Evolutionary conservation across 306 rosid species (phyloP).

Genomic region (Morella rubra): DNA sequence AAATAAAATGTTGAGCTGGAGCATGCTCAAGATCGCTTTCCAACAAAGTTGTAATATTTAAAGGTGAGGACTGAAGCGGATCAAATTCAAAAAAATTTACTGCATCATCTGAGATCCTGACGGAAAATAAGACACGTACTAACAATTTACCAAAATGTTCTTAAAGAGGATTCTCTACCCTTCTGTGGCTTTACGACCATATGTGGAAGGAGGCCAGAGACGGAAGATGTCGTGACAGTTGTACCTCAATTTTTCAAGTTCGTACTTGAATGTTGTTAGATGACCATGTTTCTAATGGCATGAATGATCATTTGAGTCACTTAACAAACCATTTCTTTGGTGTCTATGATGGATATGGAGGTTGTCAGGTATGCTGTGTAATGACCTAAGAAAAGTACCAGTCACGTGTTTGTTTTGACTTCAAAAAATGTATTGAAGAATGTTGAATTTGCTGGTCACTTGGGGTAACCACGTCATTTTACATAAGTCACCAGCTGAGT

Average conservation of each 20-base stretch:
- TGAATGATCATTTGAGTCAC: slow-evolving; percentile 22
- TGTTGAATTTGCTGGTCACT: too few species aligned
- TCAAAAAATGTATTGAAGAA: too few species aligned
- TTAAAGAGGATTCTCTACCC: slow-evolving; percentile 39
- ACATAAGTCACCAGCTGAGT: too few species aligned
- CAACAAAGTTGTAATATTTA: slow-evolving; percentile 31
- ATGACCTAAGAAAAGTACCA: too few species aligned
- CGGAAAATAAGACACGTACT: slow-evolving; percentile 40
- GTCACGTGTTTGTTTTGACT: too few species aligned
- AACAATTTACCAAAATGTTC: slow-evolving; percentile 33
- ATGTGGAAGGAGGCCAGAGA: slow-evolving; percentile 69
- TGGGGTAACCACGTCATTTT: too few species aligned
- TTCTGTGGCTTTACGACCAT: slow-evolving; percentile 71
- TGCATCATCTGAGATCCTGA: slow-evolving; percentile 27
- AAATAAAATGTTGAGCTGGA: slow-evolving; percentile 22
- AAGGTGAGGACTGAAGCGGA: slow-evolving; percentile 34
- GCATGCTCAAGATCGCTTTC: slow-evolving; percentile 33
- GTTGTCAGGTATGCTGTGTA: slow-evolving; percentile 67
- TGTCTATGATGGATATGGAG: slow-evolving; percentile 91
- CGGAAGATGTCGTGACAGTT: slow-evolving; percentile 75
- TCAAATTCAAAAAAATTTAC: slow-evolving; percentile 44
- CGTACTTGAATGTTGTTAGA: slow-evolving; percentile 48
- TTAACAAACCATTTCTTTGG: slow-evolving; percentile 64
- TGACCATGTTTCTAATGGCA: slow-evolving; percentile 26
- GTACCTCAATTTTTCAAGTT: slow-evolving; percentile 54